Evolutionary conservation across 2,329 filamentous ascomycete genomes (phyloP), one percentile per base, ranked within the genome.

Genomic region (Aspergillus sp.): DNA sequence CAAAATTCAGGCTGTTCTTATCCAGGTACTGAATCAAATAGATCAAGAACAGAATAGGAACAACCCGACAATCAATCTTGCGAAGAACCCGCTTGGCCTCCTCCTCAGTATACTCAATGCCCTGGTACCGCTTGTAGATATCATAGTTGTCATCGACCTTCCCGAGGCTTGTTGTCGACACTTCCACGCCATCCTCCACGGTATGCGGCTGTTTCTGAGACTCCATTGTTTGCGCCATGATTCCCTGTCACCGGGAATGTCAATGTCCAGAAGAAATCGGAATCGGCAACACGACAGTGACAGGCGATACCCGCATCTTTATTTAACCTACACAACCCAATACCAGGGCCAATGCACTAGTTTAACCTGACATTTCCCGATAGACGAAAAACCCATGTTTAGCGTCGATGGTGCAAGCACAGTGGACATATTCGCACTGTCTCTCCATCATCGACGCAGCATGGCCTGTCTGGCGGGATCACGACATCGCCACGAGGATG

Each of bases 1-100:
- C 60, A 19, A 63, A 63, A 13, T 63, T 63, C 47, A 81, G 61
- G 49, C 78, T 79, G 4, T 75, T 76, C 60, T 83, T 83, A 60
- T 83, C 80, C 67, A 83, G 41, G 17, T 62, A 62, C 56, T 62
- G 43, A 13, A 19, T 10, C 65, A 77, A 76, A 58, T 83, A 83
- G 0, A 77, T 81, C 23, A 77, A 54, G 50, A 82, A 81, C 5
- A 83, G 63, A 5, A 83, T 60, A 1, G 80, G 78, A 10, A 83
- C 75, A 17, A 83, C 63, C 5, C 66, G 67, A 47, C 64, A 65
- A 57, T 83, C 80, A 51, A 83, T 82, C 58, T 81, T 82, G 22
- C 73, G 67, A 32, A 82, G 49, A 2, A 80, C 73, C 5, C 25
- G 48, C 7, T 64, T 59, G 2, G 49, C 56, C 19, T 62, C 60